A percentile compares a stretch with the other conserved stretches of the same genome.
Evolutionary conservation across 2,329 filamentous ascomycete genomes (phyloP).

Genomic region (Fusarium bulbicola): DNA sequence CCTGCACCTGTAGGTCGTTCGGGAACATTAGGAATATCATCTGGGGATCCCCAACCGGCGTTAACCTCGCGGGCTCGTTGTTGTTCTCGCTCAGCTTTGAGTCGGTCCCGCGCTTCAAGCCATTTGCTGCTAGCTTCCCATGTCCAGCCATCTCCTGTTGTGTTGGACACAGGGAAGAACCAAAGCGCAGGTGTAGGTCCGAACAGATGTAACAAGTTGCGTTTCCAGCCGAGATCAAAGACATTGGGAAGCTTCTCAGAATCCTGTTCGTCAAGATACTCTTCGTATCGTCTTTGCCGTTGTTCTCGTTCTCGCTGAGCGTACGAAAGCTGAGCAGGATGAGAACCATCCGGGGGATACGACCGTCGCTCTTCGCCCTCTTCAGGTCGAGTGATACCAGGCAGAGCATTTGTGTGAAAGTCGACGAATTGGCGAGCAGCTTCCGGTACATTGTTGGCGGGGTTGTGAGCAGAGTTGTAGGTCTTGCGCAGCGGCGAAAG

Average conservation of each 20-base stretch:
- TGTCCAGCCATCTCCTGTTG: slow-evolving; percentile 89
- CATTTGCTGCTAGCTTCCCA: slow-evolving; percentile 90
- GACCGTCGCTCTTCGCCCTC: slow-evolving; percentile 73
- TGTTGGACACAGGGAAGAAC: slow-evolving; percentile 83
- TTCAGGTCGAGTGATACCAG: slow-evolving; percentile 81
- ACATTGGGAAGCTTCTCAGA: slow-evolving; percentile 89
- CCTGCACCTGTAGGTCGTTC: slow-evolving; percentile 44
- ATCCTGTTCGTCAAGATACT: slow-evolving; percentile 90
- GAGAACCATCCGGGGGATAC: slow-evolving; percentile 45
- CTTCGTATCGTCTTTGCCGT: slow-evolving; percentile 65
- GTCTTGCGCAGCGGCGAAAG: slow-evolving; percentile 80
- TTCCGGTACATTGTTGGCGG: slow-evolving; percentile 58
- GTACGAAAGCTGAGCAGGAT: slow-evolving; percentile 60
- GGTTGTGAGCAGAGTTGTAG: slow-evolving; percentile 68
- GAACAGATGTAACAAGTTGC: slow-evolving; percentile 84
- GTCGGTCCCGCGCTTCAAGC: slow-evolving; percentile 73
- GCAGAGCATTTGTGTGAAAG: slow-evolving; percentile 82
- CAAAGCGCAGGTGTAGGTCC: slow-evolving; percentile 78
- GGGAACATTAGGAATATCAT: slow-evolving; percentile 39
- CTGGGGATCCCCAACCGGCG: slow-evolving; percentile 70
- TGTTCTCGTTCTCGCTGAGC: slow-evolving; percentile 65
- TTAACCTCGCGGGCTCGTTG: slow-evolving; percentile 71
- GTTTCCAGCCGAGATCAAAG: slow-evolving; percentile 87
- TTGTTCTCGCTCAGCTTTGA: slow-evolving; percentile 65
- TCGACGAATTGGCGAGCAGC: slow-evolving; percentile 79